Percentiles rank a stretch among this genome's conserved stretches.
These are phyloP conservation scores for Bacterosira constricta DNA, from an alignment of 108 stramenopile species.

Conservation along the genomic window DNA sequence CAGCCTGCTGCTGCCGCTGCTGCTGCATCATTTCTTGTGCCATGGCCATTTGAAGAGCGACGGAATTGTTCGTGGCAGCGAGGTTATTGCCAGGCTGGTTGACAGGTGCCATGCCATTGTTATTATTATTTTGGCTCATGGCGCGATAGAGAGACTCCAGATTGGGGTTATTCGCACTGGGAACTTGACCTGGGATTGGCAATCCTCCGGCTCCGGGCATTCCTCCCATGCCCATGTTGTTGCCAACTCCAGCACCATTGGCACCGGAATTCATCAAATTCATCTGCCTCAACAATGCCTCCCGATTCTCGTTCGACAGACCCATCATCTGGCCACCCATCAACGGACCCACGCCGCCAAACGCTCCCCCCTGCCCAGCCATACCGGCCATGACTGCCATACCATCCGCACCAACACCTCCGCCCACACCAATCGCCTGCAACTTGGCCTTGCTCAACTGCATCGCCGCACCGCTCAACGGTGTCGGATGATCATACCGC, in stretches of 20 bases:
- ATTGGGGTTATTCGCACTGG: neutral
- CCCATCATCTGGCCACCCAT: neutral
- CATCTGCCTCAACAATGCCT: conserved; percentile 4
- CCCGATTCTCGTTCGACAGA: conserved; percentile 1
- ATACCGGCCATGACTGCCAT: neutral
- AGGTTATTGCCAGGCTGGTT: conserved; percentile 5
- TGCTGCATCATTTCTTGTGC: conserved; percentile 19
- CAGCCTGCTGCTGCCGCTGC: conserved; percentile 1
- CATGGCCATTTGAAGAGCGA: conserved; percentile 22
- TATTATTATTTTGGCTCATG: neutral
- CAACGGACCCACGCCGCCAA: neutral
- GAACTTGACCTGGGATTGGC: too few species aligned
- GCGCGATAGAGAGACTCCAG: conserved; percentile 5
- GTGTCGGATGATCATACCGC: conserved; percentile 34
- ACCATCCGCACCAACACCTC: neutral
- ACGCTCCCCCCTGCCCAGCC: neutral
- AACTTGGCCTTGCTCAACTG: conserved; percentile 31
- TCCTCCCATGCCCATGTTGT: neutral
- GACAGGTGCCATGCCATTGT: neutral
- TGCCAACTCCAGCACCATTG: neutral
- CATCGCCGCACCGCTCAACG: conserved; percentile 22
- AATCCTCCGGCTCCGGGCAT: too few species aligned
- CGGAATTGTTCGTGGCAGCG: neutral
- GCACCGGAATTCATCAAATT: neutral
- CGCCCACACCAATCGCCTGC: neutral